Percentiles rank a stretch among this genome's conserved stretches.
Evolutionary conservation across 2,329 filamentous ascomycete species (phyloP).

Genomic region (Epichloe coenophiala): DNA sequence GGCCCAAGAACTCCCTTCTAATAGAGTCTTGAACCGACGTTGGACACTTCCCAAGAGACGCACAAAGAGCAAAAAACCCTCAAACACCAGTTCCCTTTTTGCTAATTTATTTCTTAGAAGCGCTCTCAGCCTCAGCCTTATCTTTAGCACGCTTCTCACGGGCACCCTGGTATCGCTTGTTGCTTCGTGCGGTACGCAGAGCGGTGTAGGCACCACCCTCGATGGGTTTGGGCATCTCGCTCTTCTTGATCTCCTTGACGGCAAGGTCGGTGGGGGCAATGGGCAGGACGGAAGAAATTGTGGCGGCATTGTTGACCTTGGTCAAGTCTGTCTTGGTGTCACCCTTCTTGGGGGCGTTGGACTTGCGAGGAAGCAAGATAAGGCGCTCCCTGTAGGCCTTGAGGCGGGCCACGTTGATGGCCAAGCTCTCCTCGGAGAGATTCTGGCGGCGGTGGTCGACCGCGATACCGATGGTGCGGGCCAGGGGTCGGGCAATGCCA

Average conservation of each 20-base stretch:
- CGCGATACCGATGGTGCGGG: slow-evolving; percentile 89
- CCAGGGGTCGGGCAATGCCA: slow-evolving; percentile 86
- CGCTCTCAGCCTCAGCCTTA: slow-evolving; percentile 68
- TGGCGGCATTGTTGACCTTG: slow-evolving; percentile 47
- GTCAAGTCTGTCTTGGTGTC: slow-evolving; percentile 73
- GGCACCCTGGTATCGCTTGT: slow-evolving; percentile 67
- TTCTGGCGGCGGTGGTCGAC: slow-evolving; percentile 96
- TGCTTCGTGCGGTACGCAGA: slow-evolving; percentile 72
- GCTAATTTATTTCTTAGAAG: slow-evolving; percentile 64
- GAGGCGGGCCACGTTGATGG: slow-evolving; percentile 91
- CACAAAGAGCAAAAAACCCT: slow-evolving; percentile 28
- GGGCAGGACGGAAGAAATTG: slow-evolving; percentile 45
- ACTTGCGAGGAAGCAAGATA: slow-evolving; percentile 94
- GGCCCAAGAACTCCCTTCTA: slow-evolving; percentile 20
- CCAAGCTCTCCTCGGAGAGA: slow-evolving; percentile 88
- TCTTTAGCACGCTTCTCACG: slow-evolving; percentile 90
- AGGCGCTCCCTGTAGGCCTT: slow-evolving; percentile 94
- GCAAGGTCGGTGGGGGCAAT: slow-evolving; percentile 54
- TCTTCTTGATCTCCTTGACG: slow-evolving; percentile 67
- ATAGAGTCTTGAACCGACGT: slow-evolving; percentile 23
- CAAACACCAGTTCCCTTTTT: slow-evolving; percentile 29
- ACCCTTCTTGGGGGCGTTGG: slow-evolving; percentile 85
- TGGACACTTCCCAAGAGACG: slow-evolving; percentile 25
- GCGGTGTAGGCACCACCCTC: slow-evolving; percentile 80
- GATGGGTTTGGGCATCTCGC: slow-evolving; percentile 58